A percentile compares a stretch with the other conserved stretches of the same genome.
phyloP scores from a whole-genome alignment of 169 alveolate species.

The Plasmodium vivax region DNA sequence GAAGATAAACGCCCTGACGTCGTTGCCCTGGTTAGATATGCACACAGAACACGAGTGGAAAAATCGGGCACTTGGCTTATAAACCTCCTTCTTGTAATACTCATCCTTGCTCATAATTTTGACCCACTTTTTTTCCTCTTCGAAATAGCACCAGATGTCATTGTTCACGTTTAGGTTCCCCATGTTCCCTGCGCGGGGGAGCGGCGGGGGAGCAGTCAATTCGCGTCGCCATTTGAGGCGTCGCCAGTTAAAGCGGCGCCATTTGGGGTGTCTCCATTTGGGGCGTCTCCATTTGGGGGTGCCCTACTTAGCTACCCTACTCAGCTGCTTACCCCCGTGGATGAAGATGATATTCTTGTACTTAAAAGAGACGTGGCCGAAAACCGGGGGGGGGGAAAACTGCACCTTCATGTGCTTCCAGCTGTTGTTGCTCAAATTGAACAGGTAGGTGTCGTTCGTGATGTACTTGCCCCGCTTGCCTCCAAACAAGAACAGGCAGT shows the following conservation, averaged over 20 bases:
- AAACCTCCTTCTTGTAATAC: conserved; percentile 8
- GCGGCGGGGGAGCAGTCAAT: background rate
- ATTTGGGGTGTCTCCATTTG: too few relatives aligned
- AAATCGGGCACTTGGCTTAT: conserved; percentile 49
- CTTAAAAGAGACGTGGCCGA: conserved; percentile 67
- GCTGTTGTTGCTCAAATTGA: conserved; percentile 1
- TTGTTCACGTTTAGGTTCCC: conserved; percentile 24
- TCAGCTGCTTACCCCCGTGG: conserved; percentile 41
- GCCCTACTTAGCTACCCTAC: background rate
- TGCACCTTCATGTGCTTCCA: conserved; percentile 24
- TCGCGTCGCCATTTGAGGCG: too few relatives aligned
- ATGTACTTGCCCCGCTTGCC: conserved; percentile 50
- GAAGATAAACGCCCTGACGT: conserved; percentile 48
- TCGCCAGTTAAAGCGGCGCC: too few relatives aligned
- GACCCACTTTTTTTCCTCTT: conserved; percentile 68
- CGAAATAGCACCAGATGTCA: conserved; percentile 62
- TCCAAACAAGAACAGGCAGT: conserved; percentile 66
- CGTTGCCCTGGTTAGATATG: conserved; percentile 67
- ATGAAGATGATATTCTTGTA: conserved; percentile 48
- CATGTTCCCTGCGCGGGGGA: conserved; percentile 27
- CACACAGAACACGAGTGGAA: conserved; percentile 72
- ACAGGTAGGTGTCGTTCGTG: conserved; percentile 66
- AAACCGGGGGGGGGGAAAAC: conserved; percentile 62
- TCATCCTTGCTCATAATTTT: conserved; percentile 67
- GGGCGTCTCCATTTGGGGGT: background rate